Evolutionary conservation across 2,329 filamentous ascomycete genomes (phyloP), one percentile per base, ranked within the genome.

Genomic region (Hypoxylon sp.): DNA sequence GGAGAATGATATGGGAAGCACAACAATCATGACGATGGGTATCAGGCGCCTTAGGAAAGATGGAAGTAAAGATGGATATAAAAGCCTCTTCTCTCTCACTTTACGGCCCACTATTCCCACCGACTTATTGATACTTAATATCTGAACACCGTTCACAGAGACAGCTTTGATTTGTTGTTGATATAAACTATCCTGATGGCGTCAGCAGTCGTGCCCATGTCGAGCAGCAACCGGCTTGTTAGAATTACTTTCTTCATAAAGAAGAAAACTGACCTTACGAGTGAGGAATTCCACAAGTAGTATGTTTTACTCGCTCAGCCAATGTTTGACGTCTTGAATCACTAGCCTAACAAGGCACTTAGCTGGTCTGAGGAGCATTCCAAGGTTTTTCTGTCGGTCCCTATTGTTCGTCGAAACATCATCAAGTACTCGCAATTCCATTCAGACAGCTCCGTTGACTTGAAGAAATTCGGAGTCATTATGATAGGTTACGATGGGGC

Each of bases 401-500:
- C 61, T 6, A 64, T 59, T 2, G 20, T 30, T 11, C 54, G 54
- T 27, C n/a, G 48, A 37, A 64, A 64, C 7, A 13, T 64, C 40
- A 37, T 64, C 13, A 64, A 54, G 22, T 64, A 64, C 25, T 53
- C 61, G 8, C 61, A 64, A 13, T 58, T 48, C 30, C 54, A 64
- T 30, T 25, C 61, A n/a, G 30, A 64, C 30, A 53, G 6, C 33
- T 53, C 61, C n/a, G 37, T 50, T 11, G 54, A 64, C 37, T 17
- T 64, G 4, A n/a, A 25, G 5, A 33, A 54, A 14, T 46, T 51
- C 27, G 61, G 54, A 13, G 3, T 59, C 5, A 20, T 7, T 27
- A 30, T 35, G 37, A 3, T 22, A 17, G 49, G 54, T 6, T 64
- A 53, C 22, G 61, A 64, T 14, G 54, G 61, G n/a, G 54, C 5